Conservation (phyloP, 2,329 filamentous ascomycete genomes). For the Xenoacremonium recifei region DNA sequence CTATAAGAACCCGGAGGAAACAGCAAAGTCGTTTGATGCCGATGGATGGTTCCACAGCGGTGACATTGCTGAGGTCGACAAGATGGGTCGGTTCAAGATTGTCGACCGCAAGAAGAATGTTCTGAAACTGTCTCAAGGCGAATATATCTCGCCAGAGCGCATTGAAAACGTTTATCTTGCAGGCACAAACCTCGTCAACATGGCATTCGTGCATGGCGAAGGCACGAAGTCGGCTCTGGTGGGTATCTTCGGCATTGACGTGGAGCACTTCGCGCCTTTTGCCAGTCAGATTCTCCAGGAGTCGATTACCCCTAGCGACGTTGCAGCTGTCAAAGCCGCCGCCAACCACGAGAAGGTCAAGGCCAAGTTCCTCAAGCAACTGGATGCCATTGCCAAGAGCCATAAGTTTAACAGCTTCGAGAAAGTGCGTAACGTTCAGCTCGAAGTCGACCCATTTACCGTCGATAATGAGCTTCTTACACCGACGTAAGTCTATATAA, state of each 20-base stretch:
- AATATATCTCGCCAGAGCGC: slow-evolving; percentile 96
- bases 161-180: slow-evolving; percentile 94
- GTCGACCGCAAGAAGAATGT: slow-evolving; percentile 98
- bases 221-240: slow-evolving; percentile 78
- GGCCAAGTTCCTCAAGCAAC: slow-evolving; percentile 71
- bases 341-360: slow-evolving; percentile 68
- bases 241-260: slow-evolving; percentile 83
- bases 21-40: slow-evolving; percentile 72
- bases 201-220: slow-evolving; percentile 90
- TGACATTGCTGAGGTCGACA: slow-evolving; percentile 85
- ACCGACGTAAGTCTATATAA: slow-evolving; percentile 68
- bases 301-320: slow-evolving; percentile 62
- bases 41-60: slow-evolving; percentile 98
- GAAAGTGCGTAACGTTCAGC: slow-evolving; percentile 68
- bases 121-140: slow-evolving; percentile 95
- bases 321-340: slow-evolving; percentile 64
- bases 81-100: slow-evolving; percentile 83
- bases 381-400: slow-evolving; percentile 76
- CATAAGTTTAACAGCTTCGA: slow-evolving; percentile 93
- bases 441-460: slow-evolving; percentile 86
- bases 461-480: slow-evolving; percentile 90
- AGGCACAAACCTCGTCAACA: slow-evolving; percentile 72
- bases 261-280: slow-evolving; percentile 77
- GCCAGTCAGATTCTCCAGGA: slow-evolving; percentile 74
- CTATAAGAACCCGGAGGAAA: slow-evolving; percentile 88